Conservation (phyloP, 331 rosid genomes). For the Arachis monticola region DNA sequence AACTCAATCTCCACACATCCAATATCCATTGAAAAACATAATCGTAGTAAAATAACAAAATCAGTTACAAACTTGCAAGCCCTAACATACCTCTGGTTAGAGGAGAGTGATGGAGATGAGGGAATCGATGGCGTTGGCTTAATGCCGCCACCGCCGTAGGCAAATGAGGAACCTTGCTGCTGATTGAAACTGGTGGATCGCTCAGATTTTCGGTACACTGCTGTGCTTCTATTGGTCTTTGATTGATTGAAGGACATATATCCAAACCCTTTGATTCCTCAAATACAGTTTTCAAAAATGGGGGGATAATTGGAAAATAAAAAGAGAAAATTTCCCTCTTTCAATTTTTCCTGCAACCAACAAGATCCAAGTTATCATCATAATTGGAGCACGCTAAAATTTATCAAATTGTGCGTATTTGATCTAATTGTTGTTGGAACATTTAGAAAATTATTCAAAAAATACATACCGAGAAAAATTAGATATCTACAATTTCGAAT, state of each 20-base stretch:
- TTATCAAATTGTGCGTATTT: too few relatives aligned
- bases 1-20: too few relatives aligned
- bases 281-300: not conserved
- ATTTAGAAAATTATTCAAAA: too few relatives aligned
- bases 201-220: conserved; percentile 58
- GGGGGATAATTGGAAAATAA: too few relatives aligned
- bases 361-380: conserved; percentile 29
- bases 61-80: conserved; percentile 8
- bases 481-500: too few relatives aligned
- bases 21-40: too few relatives aligned
- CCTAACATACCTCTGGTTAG: conserved; percentile 62
- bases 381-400: too few relatives aligned
- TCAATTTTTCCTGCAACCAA: conserved; percentile 51
- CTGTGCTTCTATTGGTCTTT: conserved; percentile 77
- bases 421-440: too few relatives aligned
- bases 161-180: conserved; percentile 63
- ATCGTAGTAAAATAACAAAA: too few relatives aligned
- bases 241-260: conserved; percentile 98
- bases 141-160: conserved; percentile 65
- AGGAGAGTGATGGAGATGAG: conserved; percentile 48
- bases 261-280: conserved; percentile 59
- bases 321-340: not conserved
- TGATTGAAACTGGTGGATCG: conserved; percentile 79
- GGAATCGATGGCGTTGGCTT: conserved; percentile 40
- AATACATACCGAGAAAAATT: too few relatives aligned